Evolutionary conservation across 768 basidiomycete species (phyloP), one percentile per base, ranked within the genome.

Genomic region (Kwoniella newhampshirensis): DNA sequence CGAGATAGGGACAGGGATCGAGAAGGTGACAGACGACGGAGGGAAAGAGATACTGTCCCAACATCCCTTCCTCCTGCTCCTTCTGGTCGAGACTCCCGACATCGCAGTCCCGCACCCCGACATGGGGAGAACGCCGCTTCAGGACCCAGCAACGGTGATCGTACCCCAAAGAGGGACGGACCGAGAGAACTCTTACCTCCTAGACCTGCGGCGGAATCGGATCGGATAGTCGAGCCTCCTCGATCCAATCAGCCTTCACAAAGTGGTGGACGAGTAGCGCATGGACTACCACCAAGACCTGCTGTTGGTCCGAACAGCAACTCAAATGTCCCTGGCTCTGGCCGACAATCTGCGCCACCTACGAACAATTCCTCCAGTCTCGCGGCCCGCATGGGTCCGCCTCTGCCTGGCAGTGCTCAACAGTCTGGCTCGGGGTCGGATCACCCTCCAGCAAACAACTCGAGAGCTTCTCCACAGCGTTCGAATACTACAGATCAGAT

Each of bases 1-100:
- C 41, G 82, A 81, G 51, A 79, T 80, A 63, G 79, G 18, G 82
- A 83, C 41, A 74, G 77, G 40, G 57, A 51, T 37, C 47, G 57
- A 39, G 57, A 58, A 7, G 2, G 48, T n/a, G 47, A 56, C 17
- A 54, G 52, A 45, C 18, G 42, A 75, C 11, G 61, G 70, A 1
- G 71, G 18, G 61, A 27, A 17, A 25, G 49, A 17, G 53, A 55
- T 8, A 37, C 44, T 9, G 54, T 47, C 13, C 17, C 21, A n/a
- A 30, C n/a, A 9, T 32, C 39, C 40, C 35, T 45, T 54, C 26
- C 41, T 11, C 15, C 42, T 61, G 40, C 48, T 59, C 30, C 40
- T 28, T 27, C 32, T 43, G 11, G 26, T 39, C 11, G 51, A 30
- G 50, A 56, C 41, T 28, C 13, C 41, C 48, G 50, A 35, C 46